Percentiles rank a stretch among this genome's conserved stretches.
phyloP scores from a whole-genome alignment of 1,284 basidiomycete genomes.

The Ceratobasidium sp. region DNA sequence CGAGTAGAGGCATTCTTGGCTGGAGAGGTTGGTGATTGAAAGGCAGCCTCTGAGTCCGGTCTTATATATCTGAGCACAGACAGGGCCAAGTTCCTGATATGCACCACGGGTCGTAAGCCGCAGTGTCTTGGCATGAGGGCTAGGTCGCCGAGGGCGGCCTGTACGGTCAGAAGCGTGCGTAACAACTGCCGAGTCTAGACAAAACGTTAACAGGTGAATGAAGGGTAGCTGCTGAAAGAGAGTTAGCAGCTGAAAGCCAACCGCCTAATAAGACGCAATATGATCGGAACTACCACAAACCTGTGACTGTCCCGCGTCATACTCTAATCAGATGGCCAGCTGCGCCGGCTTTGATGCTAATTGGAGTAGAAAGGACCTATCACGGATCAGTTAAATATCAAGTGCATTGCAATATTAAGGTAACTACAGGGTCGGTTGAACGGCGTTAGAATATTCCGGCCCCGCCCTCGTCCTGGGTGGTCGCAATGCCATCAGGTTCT shows the following conservation, averaged over 20 bases:
- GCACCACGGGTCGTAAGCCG: not conserved
- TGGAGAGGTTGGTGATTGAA: not conserved
- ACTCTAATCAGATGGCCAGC: no score
- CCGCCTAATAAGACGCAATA: no score
- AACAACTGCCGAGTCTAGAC: not conserved
- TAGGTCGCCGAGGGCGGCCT: not conserved
- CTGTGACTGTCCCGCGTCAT: no score
- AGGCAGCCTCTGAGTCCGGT: not conserved
- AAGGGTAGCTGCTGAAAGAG: not conserved
- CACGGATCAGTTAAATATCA: not conserved
- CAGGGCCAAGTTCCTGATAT: not conserved
- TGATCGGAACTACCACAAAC: no score
- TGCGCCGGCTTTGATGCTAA: not conserved
- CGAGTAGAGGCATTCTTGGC: not conserved
- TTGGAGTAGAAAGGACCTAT: not conserved
- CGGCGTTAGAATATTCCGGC: not conserved
- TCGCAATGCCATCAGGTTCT: slow-evolving; percentile 29
- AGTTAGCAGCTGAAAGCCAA: no score
- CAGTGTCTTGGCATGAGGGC: not conserved
- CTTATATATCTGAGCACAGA: not conserved
- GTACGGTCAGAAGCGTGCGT: not conserved
- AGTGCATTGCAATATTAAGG: not conserved
- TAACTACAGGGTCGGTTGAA: not conserved
- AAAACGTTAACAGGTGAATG: no score
- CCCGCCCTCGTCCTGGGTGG: not conserved